Conservation (phyloP, 768 basidiomycete species). For the Rhodotorula sphaerocarpa region DNA sequence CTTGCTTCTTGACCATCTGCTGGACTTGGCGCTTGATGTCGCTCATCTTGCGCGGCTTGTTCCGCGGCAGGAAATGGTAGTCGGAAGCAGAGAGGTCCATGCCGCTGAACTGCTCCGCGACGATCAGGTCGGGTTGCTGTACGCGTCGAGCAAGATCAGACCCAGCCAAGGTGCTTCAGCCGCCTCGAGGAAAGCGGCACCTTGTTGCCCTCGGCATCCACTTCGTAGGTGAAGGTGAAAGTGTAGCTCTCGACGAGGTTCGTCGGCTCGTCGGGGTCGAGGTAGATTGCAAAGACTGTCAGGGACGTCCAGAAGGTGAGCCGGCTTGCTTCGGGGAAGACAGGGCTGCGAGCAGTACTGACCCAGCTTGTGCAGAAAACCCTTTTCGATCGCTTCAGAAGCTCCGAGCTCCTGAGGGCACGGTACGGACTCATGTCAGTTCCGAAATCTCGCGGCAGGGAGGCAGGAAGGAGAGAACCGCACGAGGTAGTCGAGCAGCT, state of each 20-base stretch:
- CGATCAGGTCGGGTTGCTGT: conserved; percentile 26
- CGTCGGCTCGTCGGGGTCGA: conserved; percentile 69
- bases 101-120: conserved; percentile 30
- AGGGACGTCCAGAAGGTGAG: too few species aligned
- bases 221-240: conserved; percentile 36
- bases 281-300: conserved; percentile 27
- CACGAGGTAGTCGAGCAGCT: conserved; percentile 70
- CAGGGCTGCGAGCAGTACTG: conserved; percentile 29
- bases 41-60: conserved; percentile 14
- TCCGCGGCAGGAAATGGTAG: too few species aligned
- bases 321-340: neutral
- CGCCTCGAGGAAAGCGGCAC: neutral
- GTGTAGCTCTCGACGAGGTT: conserved; percentile 51
- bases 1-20: conserved; percentile 60
- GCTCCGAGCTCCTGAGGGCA: conserved; percentile 88
- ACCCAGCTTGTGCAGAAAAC: conserved; percentile 75
- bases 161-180: too few species aligned
- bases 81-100: conserved; percentile 10
- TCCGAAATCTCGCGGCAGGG: too few species aligned
- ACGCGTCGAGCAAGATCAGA: neutral
- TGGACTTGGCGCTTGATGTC: conserved; percentile 42
- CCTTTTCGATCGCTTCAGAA: conserved; percentile 74
- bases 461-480: conserved; percentile 36
- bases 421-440: too few species aligned
- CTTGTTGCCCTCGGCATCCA: conserved; percentile 24